These are phyloP conservation scores for Huiozyma naganishii DNA, from an alignment of 805 yeast species.

Conservation along the genomic window DNA sequence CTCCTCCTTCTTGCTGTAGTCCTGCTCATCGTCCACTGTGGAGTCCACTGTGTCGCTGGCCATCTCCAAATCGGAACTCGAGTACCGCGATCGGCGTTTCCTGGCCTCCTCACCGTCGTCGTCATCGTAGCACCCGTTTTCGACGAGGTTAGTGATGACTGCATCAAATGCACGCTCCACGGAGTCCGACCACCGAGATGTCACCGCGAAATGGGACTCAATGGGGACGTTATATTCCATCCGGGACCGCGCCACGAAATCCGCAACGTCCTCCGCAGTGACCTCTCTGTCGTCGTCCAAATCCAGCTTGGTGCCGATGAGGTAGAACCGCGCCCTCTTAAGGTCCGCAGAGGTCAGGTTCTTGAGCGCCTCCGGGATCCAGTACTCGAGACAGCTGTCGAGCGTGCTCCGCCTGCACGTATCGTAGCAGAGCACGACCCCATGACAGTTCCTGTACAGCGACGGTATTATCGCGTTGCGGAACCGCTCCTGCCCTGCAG, in stretches of 20 bases:
- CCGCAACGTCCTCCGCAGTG: conserved; percentile 30
- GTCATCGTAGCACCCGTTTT: conserved; percentile 31
- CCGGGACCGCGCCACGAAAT: conserved; percentile 24
- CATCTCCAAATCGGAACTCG: no score
- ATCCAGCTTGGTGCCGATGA: conserved; percentile 39
- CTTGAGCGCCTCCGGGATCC: conserved; percentile 34
- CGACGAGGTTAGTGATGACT: conserved; percentile 32
- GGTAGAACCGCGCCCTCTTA: conserved; percentile 28
- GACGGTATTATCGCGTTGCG: conserved; percentile 36
- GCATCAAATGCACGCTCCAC: conserved; percentile 31
- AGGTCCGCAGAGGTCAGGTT: conserved; percentile 22
- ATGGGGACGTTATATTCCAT: conserved; percentile 25
- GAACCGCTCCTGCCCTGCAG: conserved; percentile 42
- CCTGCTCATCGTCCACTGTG: no score
- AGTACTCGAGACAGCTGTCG: conserved; percentile 29
- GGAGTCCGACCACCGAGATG: conserved; percentile 33
- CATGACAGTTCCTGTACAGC: conserved; percentile 37
- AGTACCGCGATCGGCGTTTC: no score
- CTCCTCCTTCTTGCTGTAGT: no score
- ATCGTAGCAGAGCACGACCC: conserved; percentile 35
- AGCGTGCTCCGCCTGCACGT: conserved; percentile 31
- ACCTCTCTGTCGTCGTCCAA: conserved; percentile 29
- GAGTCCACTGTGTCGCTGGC: no score
- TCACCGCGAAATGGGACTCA: conserved; percentile 37
- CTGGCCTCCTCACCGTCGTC: no score